phyloP scores from a whole-genome alignment of 1,139 yeast genomes.

The Kurtzmaniella quercitrusa region DNA sequence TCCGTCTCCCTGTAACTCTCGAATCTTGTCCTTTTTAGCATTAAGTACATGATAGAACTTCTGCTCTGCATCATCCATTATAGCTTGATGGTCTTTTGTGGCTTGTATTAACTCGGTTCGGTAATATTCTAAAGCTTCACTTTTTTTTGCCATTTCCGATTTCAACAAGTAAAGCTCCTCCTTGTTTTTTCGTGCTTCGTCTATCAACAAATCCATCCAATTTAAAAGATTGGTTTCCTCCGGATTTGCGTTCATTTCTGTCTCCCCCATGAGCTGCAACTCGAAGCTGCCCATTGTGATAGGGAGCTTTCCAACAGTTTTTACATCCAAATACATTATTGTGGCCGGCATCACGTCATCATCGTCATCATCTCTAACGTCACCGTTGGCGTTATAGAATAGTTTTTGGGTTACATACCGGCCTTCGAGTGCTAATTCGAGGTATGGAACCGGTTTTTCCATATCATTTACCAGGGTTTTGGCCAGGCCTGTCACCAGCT shows the following conservation, averaged over 20 bases:
- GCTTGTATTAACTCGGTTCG: conserved; percentile 5
- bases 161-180: conserved; percentile 8
- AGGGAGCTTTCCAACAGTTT: conserved; percentile 20
- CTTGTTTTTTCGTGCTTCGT: conserved; percentile 8
- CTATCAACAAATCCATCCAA: conserved; percentile 23
- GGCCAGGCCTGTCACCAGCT: too few species aligned
- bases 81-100: conserved; percentile 19
- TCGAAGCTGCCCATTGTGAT: conserved; percentile 21
- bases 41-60: conserved; percentile 35
- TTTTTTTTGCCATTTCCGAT: conserved; percentile 12
- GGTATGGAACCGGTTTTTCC: background rate
- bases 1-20: conserved; percentile 21
- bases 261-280: conserved; percentile 13
- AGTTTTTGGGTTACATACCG: conserved; percentile 3
- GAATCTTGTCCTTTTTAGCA: conserved; percentile 33
- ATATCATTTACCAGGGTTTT: too few species aligned
- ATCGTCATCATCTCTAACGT: conserved; percentile 14
- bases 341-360: conserved; percentile 15
- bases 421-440: background rate
- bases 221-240: conserved; percentile 20
- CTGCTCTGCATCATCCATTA: conserved; percentile 30
- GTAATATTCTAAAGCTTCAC: conserved; percentile 16
- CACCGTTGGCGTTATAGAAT: conserved; percentile 7
- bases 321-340: conserved; percentile 16
- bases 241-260: conserved; percentile 1